Evolutionary conservation across 2,329 filamentous ascomycete species (phyloP), one percentile per base, ranked within the genome.

Genomic region (Alternaria atra): DNA sequence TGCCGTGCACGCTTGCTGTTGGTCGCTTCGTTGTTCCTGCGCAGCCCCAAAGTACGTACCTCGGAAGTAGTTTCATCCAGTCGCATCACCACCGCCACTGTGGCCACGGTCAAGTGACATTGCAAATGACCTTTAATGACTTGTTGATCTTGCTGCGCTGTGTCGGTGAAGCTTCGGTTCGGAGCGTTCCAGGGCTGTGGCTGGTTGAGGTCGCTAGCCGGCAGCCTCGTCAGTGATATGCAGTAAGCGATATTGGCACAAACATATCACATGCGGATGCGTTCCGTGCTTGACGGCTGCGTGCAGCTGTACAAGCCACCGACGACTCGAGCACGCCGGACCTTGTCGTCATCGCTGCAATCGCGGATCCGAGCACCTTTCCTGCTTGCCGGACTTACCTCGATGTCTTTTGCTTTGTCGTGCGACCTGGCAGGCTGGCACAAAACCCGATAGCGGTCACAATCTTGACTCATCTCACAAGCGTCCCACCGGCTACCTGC

Each of bases 211-310:
- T 48, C 37, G 52, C 34, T 32, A 63, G 52, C 51, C 55, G 60
- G 54, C 63, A 69, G 70, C 68, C 67, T 71, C 70, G 69, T 63
- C 58, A 61, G 60, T 63, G 59, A 60, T 52, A 63, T 71, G 69
- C 69, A 69, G 60, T 61, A 61, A 59, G 52, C 59, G 63, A 67
- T 69, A 72, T 72, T 72, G 69, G 69, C 66, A 71, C 63, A 68
- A 64, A 35, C 48, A 46, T 42, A 55, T 66, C 61, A 66, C 63
- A 66, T 56, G 52, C 44, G 58, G 55, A 39, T 60, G 46, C 37
- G 48, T 55, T 60, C 56, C 55, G 48, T 58, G 40, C 62, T 62
- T 55, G 63, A 70, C 68, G 69, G 71, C 63, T 71, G 56, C 68
- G 40, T 72, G 67, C 69, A 71, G 66, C 54, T 50, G 29, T 47